Base-by-base conservation (phyloP, 225 moss, liverwort and hornwort species). In the Polytrichum commune region DNA sequence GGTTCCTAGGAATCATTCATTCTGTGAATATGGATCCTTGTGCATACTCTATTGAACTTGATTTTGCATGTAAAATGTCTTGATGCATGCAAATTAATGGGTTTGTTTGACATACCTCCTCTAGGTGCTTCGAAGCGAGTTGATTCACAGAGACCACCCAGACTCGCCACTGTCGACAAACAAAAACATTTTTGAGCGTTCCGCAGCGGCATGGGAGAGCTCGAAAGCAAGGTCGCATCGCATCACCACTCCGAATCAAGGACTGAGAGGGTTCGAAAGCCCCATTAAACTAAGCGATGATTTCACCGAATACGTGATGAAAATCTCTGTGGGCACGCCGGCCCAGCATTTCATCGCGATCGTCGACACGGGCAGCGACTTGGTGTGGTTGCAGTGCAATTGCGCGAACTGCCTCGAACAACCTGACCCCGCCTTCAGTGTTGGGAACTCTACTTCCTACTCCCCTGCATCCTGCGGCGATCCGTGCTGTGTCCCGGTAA, bases 311-410 rank as follows among this genome's bases (percentile, higher is more conserved):
- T 74, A 74, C 29, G 53, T 65, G 63, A 65, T 73, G 65, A 19
- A 19, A 20, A 4, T 73, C 23, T 19, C 19, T 7, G 13, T 74
- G 4, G 74, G 74, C 57, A 74, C 74, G 13, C 74, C 74, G 13
- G 28, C 74, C 18, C 54, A 30, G 8, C 20, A 67, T 4, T 66
- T 57, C 29, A 55, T 32, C 35, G 32, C 64, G 2, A 18, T 58
- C 23, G 55, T 62, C 4, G 83, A 87, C 66, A 75, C 87, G 3
- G 87, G 84, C 7, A 83, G 84, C 65, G 87, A 87, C 32, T 60
- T 87, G 19, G 84, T 68, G 0, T 87, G 87, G 87, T 71, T 84
- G 26, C 81, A 87, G 60, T 87, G 87, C 64, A 78, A 70, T 22
- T 87, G 87, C 78, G 19, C 18, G 0, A 13, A 1, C 18, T 87